Evolutionary conservation across 108 stramenopile genomes (phyloP), one percentile per base, ranked within the genome.

Genomic region (Nitzschia palea): DNA sequence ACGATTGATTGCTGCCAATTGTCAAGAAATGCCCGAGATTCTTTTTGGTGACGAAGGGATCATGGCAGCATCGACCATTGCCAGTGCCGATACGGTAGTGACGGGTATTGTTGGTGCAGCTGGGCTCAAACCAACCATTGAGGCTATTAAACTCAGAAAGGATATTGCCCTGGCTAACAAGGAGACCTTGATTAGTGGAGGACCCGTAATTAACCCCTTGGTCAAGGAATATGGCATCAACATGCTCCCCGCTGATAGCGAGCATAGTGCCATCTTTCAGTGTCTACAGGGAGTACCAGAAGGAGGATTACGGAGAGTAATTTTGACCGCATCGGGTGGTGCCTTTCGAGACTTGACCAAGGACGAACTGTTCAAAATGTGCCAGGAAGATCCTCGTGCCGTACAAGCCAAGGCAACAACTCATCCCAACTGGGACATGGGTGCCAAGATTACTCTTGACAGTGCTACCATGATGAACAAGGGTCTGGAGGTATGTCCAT

Each of bases 391-490:
- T 54, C 86, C 88, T 17, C 71, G 82, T 34, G 86, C 83, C 15
- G 88, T 95, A 25, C 91, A 90, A 72, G 86, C 84, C 75, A 96
- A 93, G 86, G 95, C 95, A 26, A 96, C 95, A n/a, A 98, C 95
- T 44, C 97, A 98, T 79, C 97, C 97, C 20, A 98, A 98, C 75
- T 93, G 91, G 91, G 88, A 93, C 64, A 93, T 93, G 91, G 91
- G 91, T 55, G 91, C 91, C 63, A 93, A 93, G 76, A 98, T 98
- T 67, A 98, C 97, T 6, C 76, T 98, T 20, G 97, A 98, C 72
- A 91, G 89, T 67, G 97, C 97, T 30, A 98, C 97, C 15, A 98
- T 98, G 97, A 97, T 96, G 94, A 98, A 98, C 79, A 98, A 98
- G 86, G 97, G 97, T 8, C 75, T 97, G 64, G 97, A 97, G 88